Conservation (phyloP, 805 yeast genomes). For the Hanseniaspora osmophila region DNA sequence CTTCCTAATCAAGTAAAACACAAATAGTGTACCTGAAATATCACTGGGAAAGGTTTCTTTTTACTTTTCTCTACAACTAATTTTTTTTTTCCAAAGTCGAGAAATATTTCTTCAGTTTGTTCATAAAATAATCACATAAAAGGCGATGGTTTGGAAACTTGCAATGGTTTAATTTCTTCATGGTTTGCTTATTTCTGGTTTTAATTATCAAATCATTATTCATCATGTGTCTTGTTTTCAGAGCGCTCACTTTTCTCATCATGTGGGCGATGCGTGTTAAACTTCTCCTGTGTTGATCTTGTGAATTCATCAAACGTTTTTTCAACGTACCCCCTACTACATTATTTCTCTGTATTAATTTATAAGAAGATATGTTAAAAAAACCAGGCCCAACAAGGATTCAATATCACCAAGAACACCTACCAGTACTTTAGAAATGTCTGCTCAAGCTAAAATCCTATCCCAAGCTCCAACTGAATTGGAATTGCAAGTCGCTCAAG, state of each 20-base stretch:
- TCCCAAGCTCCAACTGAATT: slow-evolving; percentile 93
- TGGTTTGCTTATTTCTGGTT: background rate
- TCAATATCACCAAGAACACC: background rate
- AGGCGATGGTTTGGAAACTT: background rate
- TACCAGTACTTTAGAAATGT: slow-evolving; percentile 41
- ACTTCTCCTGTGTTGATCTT: background rate
- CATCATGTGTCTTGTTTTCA: background rate
- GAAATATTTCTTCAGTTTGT: no score
- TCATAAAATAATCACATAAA: background rate
- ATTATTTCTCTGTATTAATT: background rate
- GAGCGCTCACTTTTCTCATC: background rate
- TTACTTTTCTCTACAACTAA: no score
- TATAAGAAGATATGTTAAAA: background rate
- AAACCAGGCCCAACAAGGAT: no score
- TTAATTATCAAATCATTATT: background rate
- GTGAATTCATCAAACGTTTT: background rate
- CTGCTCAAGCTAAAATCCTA: slow-evolving; percentile 86
- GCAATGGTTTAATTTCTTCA: background rate
- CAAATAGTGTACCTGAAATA: no score
- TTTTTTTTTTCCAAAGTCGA: no score
- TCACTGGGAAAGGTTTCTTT: no score
- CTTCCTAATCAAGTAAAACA: background rate
- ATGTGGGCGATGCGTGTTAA: background rate
- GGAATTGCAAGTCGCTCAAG: slow-evolving; percentile 98
- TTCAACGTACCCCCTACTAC: background rate